Base-by-base conservation (phyloP, 2,329 filamentous ascomycete genomes). In the Coniochaeta prunicola region DNA sequence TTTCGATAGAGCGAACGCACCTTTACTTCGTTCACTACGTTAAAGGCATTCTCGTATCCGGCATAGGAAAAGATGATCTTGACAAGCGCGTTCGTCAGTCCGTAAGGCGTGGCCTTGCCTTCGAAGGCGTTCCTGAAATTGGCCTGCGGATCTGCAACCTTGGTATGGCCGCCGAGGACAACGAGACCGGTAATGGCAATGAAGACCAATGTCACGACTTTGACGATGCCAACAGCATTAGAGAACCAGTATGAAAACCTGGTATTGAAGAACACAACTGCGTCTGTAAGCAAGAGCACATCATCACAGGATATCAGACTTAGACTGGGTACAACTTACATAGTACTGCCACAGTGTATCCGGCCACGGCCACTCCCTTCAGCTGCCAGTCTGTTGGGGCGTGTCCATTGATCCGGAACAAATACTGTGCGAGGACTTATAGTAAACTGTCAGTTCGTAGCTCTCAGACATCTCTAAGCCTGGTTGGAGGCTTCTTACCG, bases 301-400 rank as follows among this genome's bases (percentile, higher is more conserved):
- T 38, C 3, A 36, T 36, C 24, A 30, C n/a, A 53, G 40, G 10
- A 30, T 2, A 45, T 15, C 40, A 26, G 24, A 34, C 31, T 13
- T 53, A 6, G 6, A 33, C 54, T 26, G 8, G n/a, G 19, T 15
- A 36, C 64, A 72, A 74, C 79, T 62, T 65, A 83, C 83, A 74
- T 1, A 86, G 61, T 0, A 80, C 74, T 3, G 85, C 84, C 0
- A 85, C 65, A 0, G 82, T 86, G 64, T 88, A 89, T 0, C 78
- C 81, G 1, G 82, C 85, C 26, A 89, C 72, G 0, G 87, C 87
- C 2, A 89, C 80, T 1, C 86, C 87, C 66, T 89, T 89, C 57
- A 82, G 68, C 65, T 89, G 75, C 87, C 86, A 90, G n/a, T 75
- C 72, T 0, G 79, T 79, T 0, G 83, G 80, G 0, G 69, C 70